Conservation (phyloP, 2,329 filamentous ascomycete species). For the Aspergillus sp. region DNA sequence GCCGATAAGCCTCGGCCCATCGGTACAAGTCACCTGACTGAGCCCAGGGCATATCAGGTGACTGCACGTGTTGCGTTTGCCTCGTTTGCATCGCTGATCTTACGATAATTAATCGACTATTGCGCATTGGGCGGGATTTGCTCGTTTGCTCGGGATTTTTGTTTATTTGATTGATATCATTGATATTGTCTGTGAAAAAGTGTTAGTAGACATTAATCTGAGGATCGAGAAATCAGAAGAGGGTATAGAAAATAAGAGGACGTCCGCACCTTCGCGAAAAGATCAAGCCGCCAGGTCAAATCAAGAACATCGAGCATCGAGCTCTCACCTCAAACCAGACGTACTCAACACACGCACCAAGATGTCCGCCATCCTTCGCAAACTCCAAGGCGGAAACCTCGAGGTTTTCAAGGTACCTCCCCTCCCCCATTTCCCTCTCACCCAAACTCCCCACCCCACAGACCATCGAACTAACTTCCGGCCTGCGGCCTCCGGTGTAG, state of each 20-base stretch:
- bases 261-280: too few species aligned
- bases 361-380: slow-evolving; percentile 39
- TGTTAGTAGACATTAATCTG: too few species aligned
- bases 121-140: not conserved
- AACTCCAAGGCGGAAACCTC: slow-evolving; percentile 76
- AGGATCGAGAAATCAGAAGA: too few species aligned
- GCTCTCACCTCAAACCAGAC: too few species aligned
- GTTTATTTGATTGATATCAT: too few species aligned
- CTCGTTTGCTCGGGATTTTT: too few species aligned
- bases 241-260: too few species aligned
- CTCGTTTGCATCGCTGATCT: slow-evolving; percentile 8
- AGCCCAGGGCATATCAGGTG: slow-evolving; percentile 3
- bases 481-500: slow-evolving; percentile 39
- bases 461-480: slow-evolving; percentile 1
- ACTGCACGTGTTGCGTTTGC: slow-evolving; percentile 14
- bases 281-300: too few species aligned
- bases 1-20: slow-evolving; percentile 10
- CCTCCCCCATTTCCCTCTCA: not conserved
- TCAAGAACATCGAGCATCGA: too few species aligned
- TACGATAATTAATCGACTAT: slow-evolving; percentile 8
- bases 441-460: not conserved
- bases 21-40: slow-evolving; percentile 2
- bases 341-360: slow-evolving; percentile 4
- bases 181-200: too few species aligned
- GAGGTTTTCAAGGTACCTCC: slow-evolving; percentile 81